Evolutionary conservation across 164 flowering plant species (phyloP), one percentile per base, ranked within the genome.

Genomic region (Nymphaea colorata): DNA sequence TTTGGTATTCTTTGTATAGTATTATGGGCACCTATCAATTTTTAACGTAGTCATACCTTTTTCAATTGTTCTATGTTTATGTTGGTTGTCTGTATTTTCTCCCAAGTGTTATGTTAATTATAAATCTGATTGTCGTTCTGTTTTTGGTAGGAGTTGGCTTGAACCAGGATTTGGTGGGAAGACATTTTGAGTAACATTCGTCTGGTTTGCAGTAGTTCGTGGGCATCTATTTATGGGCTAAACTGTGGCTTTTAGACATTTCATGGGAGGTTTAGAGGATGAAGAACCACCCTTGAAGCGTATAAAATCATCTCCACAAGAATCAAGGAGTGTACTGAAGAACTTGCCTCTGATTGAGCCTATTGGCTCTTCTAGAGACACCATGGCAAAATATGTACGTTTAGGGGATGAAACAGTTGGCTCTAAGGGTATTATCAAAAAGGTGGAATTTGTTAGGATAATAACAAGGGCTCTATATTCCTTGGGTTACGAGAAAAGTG

Each of bases 191-290:
- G 36, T 25, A 25, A 25, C 36, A 25, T 25, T 25, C 36, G 36
- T 25, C 36, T 25, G 36, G 36, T 45, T 10, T 45, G 53, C 1
- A 0, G 53, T 45, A 45, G 53, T 45, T 45, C 2, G 5, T 10
- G 5, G 10, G 53, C 10, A 45, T 45, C 53, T 60, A 74, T 86
- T 79, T 78, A 90, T 92, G 98, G 98, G 94, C 87, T 90, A 86
- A 88, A 69, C 41, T 5, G 63, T 61, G 59, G 8, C 63, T 61
- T 74, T 77, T 69, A 69, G 72, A 76, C 87, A 82, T 88, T 90
- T 90, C 93, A 93, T 93, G 98, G 95, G 95, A 87, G 92, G 84
- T 82, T 77, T 81, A 76, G 95, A 83, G 75, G 91, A 88, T 68
- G 81, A 76, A 78, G 91, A 86, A 82, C 96, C 93, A 80, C 88